Base-by-base conservation (phyloP, 768 basidiomycete genomes). In the Lactarius vividus region DNA sequence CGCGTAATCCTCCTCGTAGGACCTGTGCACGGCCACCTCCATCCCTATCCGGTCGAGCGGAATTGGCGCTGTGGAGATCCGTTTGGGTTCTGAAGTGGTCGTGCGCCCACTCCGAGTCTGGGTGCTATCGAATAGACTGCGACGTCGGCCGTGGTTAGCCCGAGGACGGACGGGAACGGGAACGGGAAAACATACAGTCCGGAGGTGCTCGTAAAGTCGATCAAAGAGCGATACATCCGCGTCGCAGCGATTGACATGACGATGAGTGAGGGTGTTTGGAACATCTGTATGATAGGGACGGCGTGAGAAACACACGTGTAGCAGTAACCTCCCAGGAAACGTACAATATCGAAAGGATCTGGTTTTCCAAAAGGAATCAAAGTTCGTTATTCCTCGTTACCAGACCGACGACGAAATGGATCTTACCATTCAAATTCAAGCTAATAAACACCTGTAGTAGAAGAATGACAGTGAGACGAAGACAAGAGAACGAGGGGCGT, bases 211-310 rank as follows among this genome's bases (percentile, higher is more conserved):
- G 40, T 23, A 31, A 53, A 61, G 31, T 53, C 44, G 2, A 46
- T 53, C 40, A 61, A 49, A 9, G 26, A 20, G 60, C 60, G 60
- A 49, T 61, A 54, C 39, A 65, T 58, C 16, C 55, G 60, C 10
- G 67, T 68, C 3, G 67, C 67, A 20, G 55, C 59, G 20, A 61
- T 61, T 26, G 40, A 44, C 60, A 44, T 61, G 2, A 20, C 18
- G 46, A 61, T 23, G 13, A 49, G 29, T 6, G 55, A 18, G 18
- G 55, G 55, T 2, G n/a, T 49, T 49, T 53, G 60, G 33, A 61
- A 61, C 49, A 61, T 61, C 60, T 61, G 23, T 33, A 29, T 8
- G 26, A 23, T 5, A 4, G 23, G 26, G 13, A 52, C 26, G 11
- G 26, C 11, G 13, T 52, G 26, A 52, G 49, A 52, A 52, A 15